Base-by-base conservation (phyloP, 1,284 basidiomycete species). In the Ustilago hordei region DNA sequence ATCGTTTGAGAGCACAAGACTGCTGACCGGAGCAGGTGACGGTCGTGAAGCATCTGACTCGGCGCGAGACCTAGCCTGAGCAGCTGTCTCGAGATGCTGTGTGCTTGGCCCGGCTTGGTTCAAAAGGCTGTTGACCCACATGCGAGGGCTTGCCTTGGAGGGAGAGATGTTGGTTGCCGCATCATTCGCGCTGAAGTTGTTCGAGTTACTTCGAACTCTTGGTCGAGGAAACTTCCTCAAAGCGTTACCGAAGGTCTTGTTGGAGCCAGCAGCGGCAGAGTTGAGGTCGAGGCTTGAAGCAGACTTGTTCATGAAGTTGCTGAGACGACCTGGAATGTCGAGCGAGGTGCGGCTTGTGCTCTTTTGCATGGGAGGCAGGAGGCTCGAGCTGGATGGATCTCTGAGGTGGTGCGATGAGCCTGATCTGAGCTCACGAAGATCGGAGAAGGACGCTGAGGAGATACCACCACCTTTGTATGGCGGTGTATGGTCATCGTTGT, bases 121-220 rank as follows among this genome's bases (percentile, higher is more conserved):
- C 17, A 77, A 55, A 13, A 79, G 61, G 41, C 61, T 74, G 45
- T 62, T 73, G 66, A 77, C 69, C 78, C 74, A 77, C 31, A 69
- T 79, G 48, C 78, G 69, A 38, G 78, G 75, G 36, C 55, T 59
- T 8, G 43, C 45, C 58, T 73, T 73, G 19, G 62, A 57, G 31
- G 67, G 63, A n/a, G 64, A 67, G 11, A 56, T 36, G 13, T 23
- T 39, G 28, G 64, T 43, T 38, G 57, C 35, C 5, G 61, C 35
- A 43, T 72, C 64, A 19, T 5, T 52, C n/a, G 12, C 8, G 7
- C 13, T 32, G n/a, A 58, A 59, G 28, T 31, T 59, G 70, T 47
- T 70, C 7, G 67, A 67, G 36, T 58, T 69, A 64, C 63, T 70
- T 31, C 63, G 50, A 1, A 36, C 41, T 36, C 73, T 60, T 69